Evolutionary conservation across 2,329 filamentous ascomycete genomes (phyloP), one percentile per base, ranked within the genome.

Genomic region (Xylaria arbuscula): DNA sequence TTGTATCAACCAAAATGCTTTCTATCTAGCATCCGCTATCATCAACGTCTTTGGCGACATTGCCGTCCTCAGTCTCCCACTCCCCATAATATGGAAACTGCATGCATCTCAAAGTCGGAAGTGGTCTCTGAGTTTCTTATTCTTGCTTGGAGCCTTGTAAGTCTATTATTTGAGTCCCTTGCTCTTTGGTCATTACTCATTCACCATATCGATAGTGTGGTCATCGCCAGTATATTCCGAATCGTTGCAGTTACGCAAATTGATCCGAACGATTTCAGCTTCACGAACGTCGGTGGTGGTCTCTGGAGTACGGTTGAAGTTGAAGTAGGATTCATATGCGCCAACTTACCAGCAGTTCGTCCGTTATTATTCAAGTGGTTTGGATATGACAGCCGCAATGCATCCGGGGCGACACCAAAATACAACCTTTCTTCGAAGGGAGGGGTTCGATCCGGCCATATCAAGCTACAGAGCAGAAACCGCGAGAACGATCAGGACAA

Each of bases 131-230:
- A 78, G 75, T 24, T 75, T 78, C 34, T 56, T 79, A 17, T 78
- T 79, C 51, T 65, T 79, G 17, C 72, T 79, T 10, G 78, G 78
- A 17, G 73, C 74, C 28, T 76, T 78, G 77, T 78, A 67, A 72
- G 77, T 72, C 17, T 34, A 62, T 54, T 17, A 2, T 28, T 24
- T 28, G 3, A 22, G 32, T 32, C 34, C 3, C 53, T 50, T 53
- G 42, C 48, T 28, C 47, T 54, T 40, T 36, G 4, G 24, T 11
- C 2, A 58, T 56, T 36, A n/a, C 72, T 74, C 50, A 76, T 56
- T 1, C 11, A 17, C 13, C 19, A 1, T 28, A 45, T 24, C 3
- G 45, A 55, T 47, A 77, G 76, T 62, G 76, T 76, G 17, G 72
- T 73, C 22, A 66, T 76, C 56, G 76, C 76, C 1, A 77, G 76